Percentiles rank a stretch among this genome's conserved stretches.
Conservation (phyloP, 805 yeast species). For the Blastobotrys parvus region DNA sequence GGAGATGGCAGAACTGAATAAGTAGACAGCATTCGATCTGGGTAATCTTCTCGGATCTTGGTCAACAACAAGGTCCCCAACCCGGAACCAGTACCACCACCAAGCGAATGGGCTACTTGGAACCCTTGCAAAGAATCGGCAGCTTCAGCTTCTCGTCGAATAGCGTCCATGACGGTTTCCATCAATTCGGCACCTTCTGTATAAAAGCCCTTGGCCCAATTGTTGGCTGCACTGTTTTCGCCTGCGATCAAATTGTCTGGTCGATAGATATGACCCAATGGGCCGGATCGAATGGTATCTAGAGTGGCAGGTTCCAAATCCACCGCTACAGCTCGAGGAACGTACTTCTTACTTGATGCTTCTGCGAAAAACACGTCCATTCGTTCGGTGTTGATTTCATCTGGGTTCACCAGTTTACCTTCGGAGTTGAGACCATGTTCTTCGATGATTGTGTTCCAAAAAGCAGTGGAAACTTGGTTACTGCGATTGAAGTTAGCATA, state of each 20-base stretch:
- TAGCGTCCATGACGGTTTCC: constrained; percentile 83
- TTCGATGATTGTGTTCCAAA: constrained; percentile 31
- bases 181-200: constrained; percentile 96
- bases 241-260: constrained; percentile 90
- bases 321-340: constrained; percentile 88
- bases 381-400: constrained; percentile 32
- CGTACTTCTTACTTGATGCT: constrained; percentile 79
- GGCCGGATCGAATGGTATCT: constrained; percentile 72
- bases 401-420: constrained; percentile 22
- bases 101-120: constrained; percentile 77
- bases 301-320: constrained; percentile 94
- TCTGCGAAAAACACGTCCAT: constrained; percentile 75
- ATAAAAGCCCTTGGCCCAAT: constrained; percentile 96
- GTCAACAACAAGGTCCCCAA: constrained; percentile 88
- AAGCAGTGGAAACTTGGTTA: constrained; percentile 34
- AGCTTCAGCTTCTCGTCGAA: constrained; percentile 91
- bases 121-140: constrained; percentile 93
- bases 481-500: constrained; percentile 10
- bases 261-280: constrained; percentile 76
- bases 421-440: constrained; percentile 30
- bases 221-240: constrained; percentile 91
- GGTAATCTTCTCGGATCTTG: constrained; percentile 84
- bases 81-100: constrained; percentile 97
- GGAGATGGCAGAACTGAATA: constrained; percentile 95
- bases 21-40: constrained; percentile 95